These are phyloP conservation scores for Porcisia hertigi DNA, from an alignment of 208 protist species.

Conservation along the genomic window DNA sequence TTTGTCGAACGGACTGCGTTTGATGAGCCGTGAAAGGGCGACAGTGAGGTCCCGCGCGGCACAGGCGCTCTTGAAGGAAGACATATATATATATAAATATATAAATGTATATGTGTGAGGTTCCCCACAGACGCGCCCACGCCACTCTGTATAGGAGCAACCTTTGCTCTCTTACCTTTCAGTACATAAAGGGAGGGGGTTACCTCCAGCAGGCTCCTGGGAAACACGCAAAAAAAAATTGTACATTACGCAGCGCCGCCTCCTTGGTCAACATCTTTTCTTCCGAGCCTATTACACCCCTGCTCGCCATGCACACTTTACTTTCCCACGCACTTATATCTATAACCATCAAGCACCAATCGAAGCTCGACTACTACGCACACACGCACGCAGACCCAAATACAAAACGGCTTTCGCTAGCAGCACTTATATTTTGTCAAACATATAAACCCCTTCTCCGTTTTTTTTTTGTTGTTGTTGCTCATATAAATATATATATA, in stretches of 20 bases:
- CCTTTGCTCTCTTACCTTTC: not conserved
- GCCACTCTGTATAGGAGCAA: not conserved
- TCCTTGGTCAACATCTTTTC: not conserved
- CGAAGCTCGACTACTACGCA: not conserved
- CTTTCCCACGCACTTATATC: not conserved
- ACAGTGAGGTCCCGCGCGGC: not conserved
- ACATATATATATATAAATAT: not conserved
- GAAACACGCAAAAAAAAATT: no score
- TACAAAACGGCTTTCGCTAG: not conserved
- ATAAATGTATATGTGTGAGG: no score
- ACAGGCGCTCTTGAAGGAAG: no score
- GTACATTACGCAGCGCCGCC: not conserved
- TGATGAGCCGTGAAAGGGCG: not conserved
- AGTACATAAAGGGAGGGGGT: not conserved
- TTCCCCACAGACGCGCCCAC: not conserved
- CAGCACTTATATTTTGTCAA: not conserved
- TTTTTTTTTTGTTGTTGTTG: no score
- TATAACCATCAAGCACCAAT: not conserved
- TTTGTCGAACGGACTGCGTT: not conserved
- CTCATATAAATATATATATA: not conserved
- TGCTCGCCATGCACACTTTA: not conserved
- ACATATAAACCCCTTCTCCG: not conserved
- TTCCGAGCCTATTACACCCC: not conserved
- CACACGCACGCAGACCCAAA: not conserved
- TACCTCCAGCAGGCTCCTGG: not conserved